Evolutionary conservation across 306 rosid species (phyloP), one percentile per base, ranked within the genome.

Genomic region (Rubus idaeus): DNA sequence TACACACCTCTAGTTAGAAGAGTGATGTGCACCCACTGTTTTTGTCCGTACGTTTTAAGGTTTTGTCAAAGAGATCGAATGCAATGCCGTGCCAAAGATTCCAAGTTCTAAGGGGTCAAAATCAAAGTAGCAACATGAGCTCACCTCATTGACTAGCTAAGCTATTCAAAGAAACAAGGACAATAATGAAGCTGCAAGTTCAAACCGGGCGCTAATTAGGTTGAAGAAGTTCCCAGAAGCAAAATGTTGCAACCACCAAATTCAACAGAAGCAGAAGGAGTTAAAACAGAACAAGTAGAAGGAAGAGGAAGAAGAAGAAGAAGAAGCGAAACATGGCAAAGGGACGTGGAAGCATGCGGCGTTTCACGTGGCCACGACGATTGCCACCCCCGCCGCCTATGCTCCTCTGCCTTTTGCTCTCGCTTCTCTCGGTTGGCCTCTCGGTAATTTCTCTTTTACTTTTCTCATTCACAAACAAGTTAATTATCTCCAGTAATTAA

Each of bases 311-410:
- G 75, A 17, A 65, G 75, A 21, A 66, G 76, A 4, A 11, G 85
- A 12, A 13, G 81, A 1, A 47, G 75, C 8, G 20, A 62, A 49
- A 51, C 70, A 5, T 23, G 81, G 83, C 40, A 75, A 57, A 78
- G 94, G 94, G 77, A 88, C 94, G 64, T 86, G 94, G 97, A 88
- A 84, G 86, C 90, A 91, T 49, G 97, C 90, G 1, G 93, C 93
- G 74, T 89, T 89, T 46, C 94, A 91, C 79, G 84, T 91, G 3
- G 94, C 93, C 57, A 89, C 97, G 18, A 91, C 97, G 26, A 85
- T 91, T 77, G 93, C 94, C 46, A 91, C 97, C 0, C 92, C 97
- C 37, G 94, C 93, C 40, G 94, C 97, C 78, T 91, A 86, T 75
- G 91, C 97, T 37, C 91, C 93, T 49, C 78, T 91, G 71, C 97